phyloP scores from a whole-genome alignment of 2,329 filamentous ascomycete species.

The Colletotrichum cuscutae region DNA sequence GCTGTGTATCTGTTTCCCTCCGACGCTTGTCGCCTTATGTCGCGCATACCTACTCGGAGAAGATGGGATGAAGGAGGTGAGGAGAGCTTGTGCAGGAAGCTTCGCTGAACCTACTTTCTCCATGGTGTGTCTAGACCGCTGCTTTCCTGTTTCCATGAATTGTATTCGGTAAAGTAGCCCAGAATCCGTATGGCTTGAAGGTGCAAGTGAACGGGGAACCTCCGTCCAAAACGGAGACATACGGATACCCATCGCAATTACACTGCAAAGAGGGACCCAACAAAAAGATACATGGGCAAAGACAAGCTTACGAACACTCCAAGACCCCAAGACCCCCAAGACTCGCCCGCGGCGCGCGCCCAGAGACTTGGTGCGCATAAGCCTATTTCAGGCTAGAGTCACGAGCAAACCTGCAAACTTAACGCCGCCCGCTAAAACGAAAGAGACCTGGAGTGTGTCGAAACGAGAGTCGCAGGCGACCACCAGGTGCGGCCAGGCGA shows the following conservation, averaged over 20 bases:
- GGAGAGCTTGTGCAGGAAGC: background rate
- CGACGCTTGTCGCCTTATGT: background rate
- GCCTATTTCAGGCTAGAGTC: conserved; percentile 32
- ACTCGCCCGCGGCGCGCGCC: conserved; percentile 8
- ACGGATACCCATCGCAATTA: background rate
- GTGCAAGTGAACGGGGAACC: background rate
- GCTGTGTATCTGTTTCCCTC: conserved; percentile 14
- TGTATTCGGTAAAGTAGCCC: no score
- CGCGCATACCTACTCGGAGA: background rate
- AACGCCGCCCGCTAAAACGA: conserved; percentile 12
- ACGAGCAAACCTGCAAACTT: conserved; percentile 31
- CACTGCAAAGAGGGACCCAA: background rate
- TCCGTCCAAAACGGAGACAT: background rate
- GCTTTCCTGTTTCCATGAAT: background rate
- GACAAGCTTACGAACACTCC: background rate
- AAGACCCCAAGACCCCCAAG: conserved; percentile 1
- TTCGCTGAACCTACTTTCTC: no score
- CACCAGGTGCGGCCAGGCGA: background rate
- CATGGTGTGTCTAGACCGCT: no score
- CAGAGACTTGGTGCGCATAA: conserved; percentile 31
- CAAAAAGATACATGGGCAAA: background rate
- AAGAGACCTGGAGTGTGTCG: background rate
- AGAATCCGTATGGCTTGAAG: no score
- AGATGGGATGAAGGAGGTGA: background rate
- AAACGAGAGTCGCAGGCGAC: background rate